Base-by-base conservation (phyloP, 352 stramenopile genomes). In the Phytophthora melonis region DNA sequence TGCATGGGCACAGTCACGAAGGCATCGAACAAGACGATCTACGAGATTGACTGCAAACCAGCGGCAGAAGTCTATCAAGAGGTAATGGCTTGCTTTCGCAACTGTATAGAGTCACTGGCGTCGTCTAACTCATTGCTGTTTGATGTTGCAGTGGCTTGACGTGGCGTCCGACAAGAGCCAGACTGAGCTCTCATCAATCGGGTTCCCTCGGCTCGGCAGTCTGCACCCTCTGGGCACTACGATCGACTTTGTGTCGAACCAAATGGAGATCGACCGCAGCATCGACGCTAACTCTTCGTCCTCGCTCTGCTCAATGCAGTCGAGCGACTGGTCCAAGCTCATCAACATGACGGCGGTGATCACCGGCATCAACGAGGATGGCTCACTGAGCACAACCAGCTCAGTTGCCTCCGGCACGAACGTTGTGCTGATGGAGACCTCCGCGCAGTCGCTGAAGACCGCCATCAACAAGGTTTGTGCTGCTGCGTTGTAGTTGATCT, bases 1-100 rank as follows among this genome's bases (percentile, higher is more conserved):
- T 97, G 90, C 75, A 94, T 94, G 87, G 90, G 90, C 5, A 91
- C 84, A 0, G 89, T 97, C 16, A 95, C 90, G n/a, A 93, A 97
- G 63, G 82, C 86, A 3, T 92, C 87, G 3, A 92, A 89, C 75
- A 95, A 95, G 67, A 93, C 78, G 5, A 94, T 97, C 41, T 94
- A 91, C 63, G 88, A 94, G 66, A 97, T 97, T 58, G 86, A 97
- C 58, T 89, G 83, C 73, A 92, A 92, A 21, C 90, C 90, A 16
- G 90, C 90, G 0, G 90, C 90, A 1, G 80, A 92, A 43, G 87
- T 95, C 34, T 97, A 97, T 55, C 84, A 92, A 78, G 87, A 94
- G 82, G 84, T 90, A 79, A 64, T 27, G 5, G 45, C 5, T n/a
- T 45, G 0, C 21, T 55, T 53, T n/a, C 11, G 10, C 16, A 19